Evolutionary conservation across 169 alveolate genomes (phyloP).

Genomic region (Plasmodium reichenowi): DNA sequence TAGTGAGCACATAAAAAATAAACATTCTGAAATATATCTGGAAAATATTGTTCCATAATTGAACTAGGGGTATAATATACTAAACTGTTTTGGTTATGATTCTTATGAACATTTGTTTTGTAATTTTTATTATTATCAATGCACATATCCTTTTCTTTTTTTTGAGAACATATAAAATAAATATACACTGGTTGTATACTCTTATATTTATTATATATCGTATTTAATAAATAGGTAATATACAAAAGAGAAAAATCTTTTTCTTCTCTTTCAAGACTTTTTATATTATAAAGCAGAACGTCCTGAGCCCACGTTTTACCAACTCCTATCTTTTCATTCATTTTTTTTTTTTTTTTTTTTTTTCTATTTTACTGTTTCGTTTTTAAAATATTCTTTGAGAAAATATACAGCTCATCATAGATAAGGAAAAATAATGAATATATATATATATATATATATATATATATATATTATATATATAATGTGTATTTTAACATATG

Average conservation of each 20-base stretch:
- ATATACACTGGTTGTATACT: slow-evolving; percentile 25
- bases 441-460: slow-evolving; percentile 12
- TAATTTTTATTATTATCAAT: neutral
- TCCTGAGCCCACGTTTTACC: neutral
- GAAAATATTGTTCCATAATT: slow-evolving; percentile 47
- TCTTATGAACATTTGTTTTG: neutral
- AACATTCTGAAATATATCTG: slow-evolving; percentile 34
- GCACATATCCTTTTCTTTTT: neutral
- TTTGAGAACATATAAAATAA: slow-evolving; percentile 35
- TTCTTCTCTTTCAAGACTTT: slow-evolving; percentile 3
- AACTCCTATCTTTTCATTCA: slow-evolving; percentile 10
- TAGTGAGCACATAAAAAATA: slow-evolving; percentile 53
- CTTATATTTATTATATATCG: slow-evolving; percentile 14
- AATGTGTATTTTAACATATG: neutral
- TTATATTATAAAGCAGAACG: neutral
- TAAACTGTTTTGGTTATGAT: slow-evolving; percentile 4
- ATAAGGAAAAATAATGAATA: neutral
- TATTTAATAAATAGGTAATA: slow-evolving; percentile 26
- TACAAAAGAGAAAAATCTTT: slow-evolving; percentile 36
- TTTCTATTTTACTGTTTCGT: neutral
- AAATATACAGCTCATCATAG: neutral
- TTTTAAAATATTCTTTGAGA: no score
- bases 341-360: slow-evolving; percentile 3
- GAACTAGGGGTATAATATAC: slow-evolving; percentile 45
- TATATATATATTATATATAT: slow-evolving; percentile 4